These are phyloP conservation scores for Hysterium pulicare DNA, from an alignment of 2,329 filamentous ascomycete genomes.

Conservation along the genomic window DNA sequence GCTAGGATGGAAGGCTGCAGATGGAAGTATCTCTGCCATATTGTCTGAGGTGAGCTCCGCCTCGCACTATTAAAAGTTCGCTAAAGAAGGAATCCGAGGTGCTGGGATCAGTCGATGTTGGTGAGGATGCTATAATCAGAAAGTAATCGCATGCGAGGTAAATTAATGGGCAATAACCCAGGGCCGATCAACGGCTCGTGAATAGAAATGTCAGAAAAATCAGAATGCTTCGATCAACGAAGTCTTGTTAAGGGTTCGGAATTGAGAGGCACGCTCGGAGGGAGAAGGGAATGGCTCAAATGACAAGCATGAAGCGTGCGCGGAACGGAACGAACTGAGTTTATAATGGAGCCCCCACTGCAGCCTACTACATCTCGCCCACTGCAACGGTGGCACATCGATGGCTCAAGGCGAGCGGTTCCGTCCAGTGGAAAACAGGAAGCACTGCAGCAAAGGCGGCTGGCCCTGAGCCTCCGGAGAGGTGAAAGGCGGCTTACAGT, in stretches of 20 bases:
- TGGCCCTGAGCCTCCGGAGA: conserved; percentile 17
- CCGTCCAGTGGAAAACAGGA: conserved; percentile 25
- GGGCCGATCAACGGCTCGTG: conserved; percentile 45
- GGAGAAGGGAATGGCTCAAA: conserved; percentile 35
- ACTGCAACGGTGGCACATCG: conserved; percentile 26
- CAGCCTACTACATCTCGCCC: conserved; percentile 16
- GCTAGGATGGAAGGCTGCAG: conserved; percentile 47
- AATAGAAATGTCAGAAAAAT: conserved; percentile 21
- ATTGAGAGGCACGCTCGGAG: conserved; percentile 21
- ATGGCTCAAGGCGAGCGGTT: conserved; percentile 26
- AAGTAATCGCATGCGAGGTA: conserved; percentile 18
- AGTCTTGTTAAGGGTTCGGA: conserved; percentile 19
- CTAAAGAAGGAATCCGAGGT: conserved; percentile 25
- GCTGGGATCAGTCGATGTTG: conserved; percentile 14
- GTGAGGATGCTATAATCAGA: conserved; percentile 15
- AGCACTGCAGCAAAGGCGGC: conserved; percentile 3
- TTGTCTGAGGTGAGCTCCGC: conserved; percentile 36
- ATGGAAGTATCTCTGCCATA: conserved; percentile 46
- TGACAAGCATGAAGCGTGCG: conserved; percentile 18
- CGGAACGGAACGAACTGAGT: conserved; percentile 24
- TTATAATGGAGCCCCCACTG: conserved; percentile 32
- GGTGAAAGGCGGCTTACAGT: conserved; percentile 31
- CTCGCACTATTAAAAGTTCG: conserved; percentile 34
- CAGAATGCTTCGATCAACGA: conserved; percentile 47
- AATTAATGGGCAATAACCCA: conserved; percentile 37